Percentiles rank a stretch among this genome's conserved stretches.
Evolutionary conservation across 2,329 filamentous ascomycete species (phyloP).

Genomic region (Claviceps sp.): DNA sequence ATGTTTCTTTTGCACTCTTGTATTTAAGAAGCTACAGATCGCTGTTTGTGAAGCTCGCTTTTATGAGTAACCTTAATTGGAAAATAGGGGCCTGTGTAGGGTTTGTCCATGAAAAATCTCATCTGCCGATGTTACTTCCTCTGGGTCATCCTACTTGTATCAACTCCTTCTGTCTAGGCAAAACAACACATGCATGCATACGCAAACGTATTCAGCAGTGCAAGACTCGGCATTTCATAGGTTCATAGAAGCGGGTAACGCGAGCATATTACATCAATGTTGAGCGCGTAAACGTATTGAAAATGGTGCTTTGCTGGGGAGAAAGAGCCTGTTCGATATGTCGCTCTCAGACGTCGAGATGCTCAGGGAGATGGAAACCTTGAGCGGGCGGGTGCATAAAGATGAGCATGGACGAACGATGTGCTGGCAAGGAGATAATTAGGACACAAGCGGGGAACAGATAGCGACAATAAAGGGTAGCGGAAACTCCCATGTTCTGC

Average conservation of each 20-base stretch:
- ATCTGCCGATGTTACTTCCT: background rate
- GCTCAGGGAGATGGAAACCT: constrained; percentile 53
- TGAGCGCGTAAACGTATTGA: constrained; percentile 45
- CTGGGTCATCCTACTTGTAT: too few species aligned
- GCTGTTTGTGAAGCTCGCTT: background rate
- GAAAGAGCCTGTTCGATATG: constrained; percentile 41
- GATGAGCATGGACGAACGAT: constrained; percentile 24
- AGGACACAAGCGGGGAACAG: constrained; percentile 41
- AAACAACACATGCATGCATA: too few species aligned
- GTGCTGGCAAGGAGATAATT: constrained; percentile 46
- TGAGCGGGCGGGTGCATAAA: too few species aligned
- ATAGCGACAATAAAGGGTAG: constrained; percentile 34
- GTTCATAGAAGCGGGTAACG: constrained; percentile 40
- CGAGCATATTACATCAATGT: constrained; percentile 33
- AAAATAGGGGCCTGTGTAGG: background rate
- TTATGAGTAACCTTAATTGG: background rate
- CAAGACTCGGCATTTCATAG: constrained; percentile 35
- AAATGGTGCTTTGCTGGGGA: constrained; percentile 54
- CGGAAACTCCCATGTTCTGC: too few species aligned
- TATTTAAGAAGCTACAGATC: background rate
- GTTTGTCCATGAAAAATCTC: background rate
- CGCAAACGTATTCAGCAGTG: background rate
- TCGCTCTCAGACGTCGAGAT: constrained; percentile 62
- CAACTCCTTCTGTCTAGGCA: too few species aligned
- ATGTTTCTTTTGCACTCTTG: background rate